Evolutionary conservation across 1,284 basidiomycete species (phyloP), one percentile per base, ranked within the genome.

Genomic region (Moesziomyces sp.): DNA sequence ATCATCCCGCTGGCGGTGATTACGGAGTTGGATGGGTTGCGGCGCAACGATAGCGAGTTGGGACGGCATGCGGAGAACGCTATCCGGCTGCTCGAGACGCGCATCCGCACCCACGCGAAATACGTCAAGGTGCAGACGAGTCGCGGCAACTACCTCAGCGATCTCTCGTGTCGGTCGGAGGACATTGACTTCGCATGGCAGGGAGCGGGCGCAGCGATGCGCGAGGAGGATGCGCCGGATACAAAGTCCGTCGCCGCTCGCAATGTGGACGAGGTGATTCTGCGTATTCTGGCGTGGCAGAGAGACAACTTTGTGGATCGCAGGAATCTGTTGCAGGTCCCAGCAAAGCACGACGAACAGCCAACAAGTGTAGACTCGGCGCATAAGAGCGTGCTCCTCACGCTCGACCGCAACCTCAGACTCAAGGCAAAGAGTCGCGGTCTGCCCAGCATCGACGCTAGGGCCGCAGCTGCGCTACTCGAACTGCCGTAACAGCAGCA

Each of bases 71-170:
- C 96, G 0, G 86, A 87, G 30, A 86, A 87, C 16, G 92, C 94
- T 0, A 87, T 97, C 55, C 76, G 86, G 0, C 95, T 93, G 79
- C 88, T 97, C 74, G 84, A 89, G 89, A 18, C 86, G 88, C n/a
- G 90, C 71, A 86, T 97, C 64, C 91, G 91, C 52, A 88, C 90
- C 6, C 91, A 93, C 76, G 85, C 90, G 0, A 86, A 87, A 5
- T 91, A 90, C 18, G 89, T 98, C 85, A 97, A 98, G 86, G 91
- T 98, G 11, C 94, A 95, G 85, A 99, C 97, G 0, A 92, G 91
- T 16, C 91, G 91, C 66, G 96, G 96, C 75, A 99, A 98, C 84
- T 98, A 97, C 84, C 88, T 99, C 2, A 88, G 89, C 2, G 92
- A 91, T 52, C 88, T 99, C 38, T 90, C 86, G 74, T 90, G 98